Base-by-base conservation (phyloP, 2,329 filamentous ascomycete species). In the Arthroderma sp. region DNA sequence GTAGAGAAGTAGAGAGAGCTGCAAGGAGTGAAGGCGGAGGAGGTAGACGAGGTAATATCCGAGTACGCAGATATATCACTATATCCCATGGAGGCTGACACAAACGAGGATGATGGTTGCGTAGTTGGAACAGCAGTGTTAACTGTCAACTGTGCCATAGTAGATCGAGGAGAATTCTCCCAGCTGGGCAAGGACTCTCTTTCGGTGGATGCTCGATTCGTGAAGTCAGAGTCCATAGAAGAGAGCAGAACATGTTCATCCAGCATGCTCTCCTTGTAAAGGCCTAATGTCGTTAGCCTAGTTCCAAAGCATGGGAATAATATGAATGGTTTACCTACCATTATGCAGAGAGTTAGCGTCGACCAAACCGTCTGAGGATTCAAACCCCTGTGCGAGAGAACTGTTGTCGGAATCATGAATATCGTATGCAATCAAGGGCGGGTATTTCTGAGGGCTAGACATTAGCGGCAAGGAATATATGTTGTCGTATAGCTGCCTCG, bases 31-130 rank as follows among this genome's bases (percentile, higher is more conserved):
- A 85, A 87, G 64, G 76, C 72, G 47, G 73, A 72, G 47, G 73
- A 72, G 55, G 67, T 63, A 51, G 65, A 67, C 57, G 84, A 75
- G 15, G 85, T 83, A 66, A 86, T 81, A 62, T 89, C 85, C 58
- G 89, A 85, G 66, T 85, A 87, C 2, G 83, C 82, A 54, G 83
- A 78, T 68, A 87, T 81, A 64, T 88, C 85, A 4, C 83, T 85
- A 43, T 86, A 73, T 21, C 77, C 77, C 21, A 83, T 56, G 19
- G 68, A 72, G 61, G 72, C 87, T 15, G 85, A 88, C 72, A 88
- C 79, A 39, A 84, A 86, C 66, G 87, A 86, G 0, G 85, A 87
- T 1, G 85, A 87, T 52, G 84, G 84, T 19, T 85, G 87, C 76
- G 80, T 60, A 84, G 79, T 59, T 51, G 78, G 54, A 51, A 60